Percentiles rank a stretch among this genome's conserved stretches.
Conservation (phyloP, 768 basidiomycete genomes). For the Pulveroboletus sp. region DNA sequence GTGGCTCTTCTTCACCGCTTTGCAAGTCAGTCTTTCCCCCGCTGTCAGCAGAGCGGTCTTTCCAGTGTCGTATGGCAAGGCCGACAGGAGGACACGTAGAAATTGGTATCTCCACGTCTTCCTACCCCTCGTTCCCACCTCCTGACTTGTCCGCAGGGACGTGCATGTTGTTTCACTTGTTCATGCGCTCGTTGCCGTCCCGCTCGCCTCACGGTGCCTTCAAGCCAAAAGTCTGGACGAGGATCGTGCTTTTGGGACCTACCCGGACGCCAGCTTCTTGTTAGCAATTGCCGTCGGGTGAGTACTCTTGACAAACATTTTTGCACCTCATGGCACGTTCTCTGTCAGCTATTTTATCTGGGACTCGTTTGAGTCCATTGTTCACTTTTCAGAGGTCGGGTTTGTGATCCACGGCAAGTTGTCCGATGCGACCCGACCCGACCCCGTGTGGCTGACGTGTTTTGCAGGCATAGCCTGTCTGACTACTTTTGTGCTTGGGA, state of each 20-base stretch:
- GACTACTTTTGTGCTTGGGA: slow-evolving; percentile 61
- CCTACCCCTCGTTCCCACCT: background rate
- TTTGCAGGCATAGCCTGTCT: slow-evolving; percentile 57
- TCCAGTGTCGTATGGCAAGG: slow-evolving; percentile 45
- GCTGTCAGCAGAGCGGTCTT: slow-evolving; percentile 43
- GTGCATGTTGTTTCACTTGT: slow-evolving; percentile 69
- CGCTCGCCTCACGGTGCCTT: slow-evolving; percentile 54
- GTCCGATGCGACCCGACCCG: background rate
- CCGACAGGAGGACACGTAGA: slow-evolving; percentile 44
- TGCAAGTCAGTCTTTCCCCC: slow-evolving; percentile 60
- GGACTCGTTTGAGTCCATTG: slow-evolving; percentile 68
- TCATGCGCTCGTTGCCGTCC: slow-evolving; percentile 65
- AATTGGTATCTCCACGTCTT: slow-evolving; percentile 46
- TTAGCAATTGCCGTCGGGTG: slow-evolving; percentile 71
- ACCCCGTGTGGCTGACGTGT: background rate
- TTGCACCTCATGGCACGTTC: background rate
- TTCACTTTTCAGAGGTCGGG: slow-evolving; percentile 66
- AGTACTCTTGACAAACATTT: slow-evolving; percentile 13
- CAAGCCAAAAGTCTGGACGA: slow-evolving; percentile 40
- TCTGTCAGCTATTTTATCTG: slow-evolving; percentile 68
- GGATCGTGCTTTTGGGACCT: slow-evolving; percentile 79
- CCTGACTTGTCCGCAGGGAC: slow-evolving; percentile 41
- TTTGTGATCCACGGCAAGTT: slow-evolving; percentile 71
- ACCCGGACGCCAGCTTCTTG: slow-evolving; percentile 49
- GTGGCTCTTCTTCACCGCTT: slow-evolving; percentile 50